Base-by-base conservation (phyloP, 306 rosid genomes). In the Acacia crassicarpa region DNA sequence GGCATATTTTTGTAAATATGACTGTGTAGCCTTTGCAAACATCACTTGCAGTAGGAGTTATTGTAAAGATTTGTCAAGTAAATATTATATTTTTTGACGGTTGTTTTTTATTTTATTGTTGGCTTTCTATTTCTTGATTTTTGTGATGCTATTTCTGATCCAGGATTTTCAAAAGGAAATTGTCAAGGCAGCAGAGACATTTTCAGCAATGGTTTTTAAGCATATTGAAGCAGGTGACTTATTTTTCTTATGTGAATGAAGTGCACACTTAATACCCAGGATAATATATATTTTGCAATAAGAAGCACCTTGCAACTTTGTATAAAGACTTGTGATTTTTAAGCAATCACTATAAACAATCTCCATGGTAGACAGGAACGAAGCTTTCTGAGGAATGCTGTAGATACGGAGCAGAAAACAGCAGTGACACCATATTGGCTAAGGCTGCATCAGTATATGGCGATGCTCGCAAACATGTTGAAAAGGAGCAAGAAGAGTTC, bases 331-430 rank as follows among this genome's bases (percentile, higher is more conserved):
- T 35, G 56, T 11, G 6, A 10, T 43, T 54, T 67, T 30, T 67
- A 73, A 75, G 72, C 74, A 51, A 80, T 30, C 77, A 65, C 84
- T 71, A 82, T 82, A 72, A 80, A 59, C 81, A 66, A 72, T 84
- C 80, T 81, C 70, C 82, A 56, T 89, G 91, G 91, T 89, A 86
- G 90, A 84, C 88, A 95, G 99, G 99, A 83, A 93, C 92, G 72
- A 95, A 95, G 87, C 91, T 95, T 84, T 95, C 98, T 78, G 99
- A 93, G 87, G 98, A 93, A 80, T 95, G 99, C 90, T 91, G 97
- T 90, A 92, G 49, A 89, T 95, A 93, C 83, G 99, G 99, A 86
- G 93, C 96, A 81, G 97, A 91, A 90, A 95, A 93, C 84, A 81
- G 78, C 58, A 76, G 71, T 62, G 99, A 93, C 78, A 87, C 88